phyloP scores from a whole-genome alignment of 768 basidiomycete species.

The Lenzites betulinus region DNA sequence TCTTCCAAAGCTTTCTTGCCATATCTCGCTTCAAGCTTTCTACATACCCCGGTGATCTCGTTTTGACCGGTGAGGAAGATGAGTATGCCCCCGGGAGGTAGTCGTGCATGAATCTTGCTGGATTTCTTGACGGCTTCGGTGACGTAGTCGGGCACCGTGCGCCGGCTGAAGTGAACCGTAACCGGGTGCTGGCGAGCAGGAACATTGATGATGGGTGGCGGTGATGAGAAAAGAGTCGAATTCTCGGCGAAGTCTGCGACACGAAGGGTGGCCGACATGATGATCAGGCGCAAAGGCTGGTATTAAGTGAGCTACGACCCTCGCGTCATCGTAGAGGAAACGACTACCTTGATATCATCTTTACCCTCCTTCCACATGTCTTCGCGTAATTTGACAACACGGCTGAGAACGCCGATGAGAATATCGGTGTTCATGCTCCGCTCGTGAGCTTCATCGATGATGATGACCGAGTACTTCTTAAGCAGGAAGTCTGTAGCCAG shows the following conservation, averaged over 20 bases:
- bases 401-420: slow-evolving; percentile 93
- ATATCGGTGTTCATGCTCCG: slow-evolving; percentile 98
- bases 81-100: slow-evolving; percentile 92
- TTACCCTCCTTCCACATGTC: slow-evolving; percentile 83
- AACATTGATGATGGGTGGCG: slow-evolving; percentile 92
- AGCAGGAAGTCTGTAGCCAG: slow-evolving; percentile 91
- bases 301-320: background rate
- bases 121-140: slow-evolving; percentile 89
- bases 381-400: slow-evolving; percentile 88
- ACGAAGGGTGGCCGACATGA: slow-evolving; percentile 98
- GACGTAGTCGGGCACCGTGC: slow-evolving; percentile 86
- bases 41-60: slow-evolving; percentile 86
- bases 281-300: slow-evolving; percentile 87
- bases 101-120: slow-evolving; percentile 85
- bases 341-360: slow-evolving; percentile 64
- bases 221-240: slow-evolving; percentile 69
- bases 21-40: slow-evolving; percentile 77
- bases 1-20: slow-evolving; percentile 63
- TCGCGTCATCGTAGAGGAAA: background rate
- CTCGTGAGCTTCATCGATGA: slow-evolving; percentile 98
- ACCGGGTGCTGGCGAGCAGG: slow-evolving; percentile 93
- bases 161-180: slow-evolving; percentile 88
- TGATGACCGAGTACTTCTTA: slow-evolving; percentile 89
- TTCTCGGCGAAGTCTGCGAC: slow-evolving; percentile 93
- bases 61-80: slow-evolving; percentile 96